Evolutionary conservation across 1,284 basidiomycete species (phyloP).

Genomic region (Irpex sp.): DNA sequence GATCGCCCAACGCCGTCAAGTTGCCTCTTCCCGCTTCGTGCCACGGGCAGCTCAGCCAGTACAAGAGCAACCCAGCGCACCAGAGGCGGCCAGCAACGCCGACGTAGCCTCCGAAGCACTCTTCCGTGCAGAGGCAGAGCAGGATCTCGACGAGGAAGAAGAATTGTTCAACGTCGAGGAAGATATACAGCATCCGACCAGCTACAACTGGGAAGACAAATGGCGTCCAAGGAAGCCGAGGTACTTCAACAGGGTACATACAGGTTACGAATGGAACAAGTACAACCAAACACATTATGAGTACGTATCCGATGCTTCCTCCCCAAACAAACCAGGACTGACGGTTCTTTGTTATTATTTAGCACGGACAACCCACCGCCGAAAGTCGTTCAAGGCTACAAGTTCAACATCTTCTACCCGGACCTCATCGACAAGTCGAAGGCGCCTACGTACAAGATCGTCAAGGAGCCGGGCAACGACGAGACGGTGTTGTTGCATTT

Average conservation of each 20-base stretch:
- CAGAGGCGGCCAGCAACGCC: constrained; percentile 55
- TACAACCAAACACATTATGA: constrained; percentile 99
- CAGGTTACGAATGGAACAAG: constrained; percentile 99
- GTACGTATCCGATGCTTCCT: constrained; percentile 43
- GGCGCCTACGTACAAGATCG: constrained; percentile 91
- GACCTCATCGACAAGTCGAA: constrained; percentile 96
- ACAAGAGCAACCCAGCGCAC: constrained; percentile 32
- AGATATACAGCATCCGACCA: constrained; percentile 69
- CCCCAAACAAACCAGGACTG: neutral
- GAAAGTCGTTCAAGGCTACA: constrained; percentile 98
- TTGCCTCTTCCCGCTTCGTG: constrained; percentile 81
- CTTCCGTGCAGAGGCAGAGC: constrained; percentile 84
- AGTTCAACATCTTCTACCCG: constrained; percentile 96
- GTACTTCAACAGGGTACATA: constrained; percentile 99
- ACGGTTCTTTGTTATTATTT: constrained; percentile 11
- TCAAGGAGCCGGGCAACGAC: constrained; percentile 88
- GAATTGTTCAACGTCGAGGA: constrained; percentile 91
- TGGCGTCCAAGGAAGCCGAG: constrained; percentile 95
- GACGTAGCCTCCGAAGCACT: constrained; percentile 83
- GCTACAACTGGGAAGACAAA: constrained; percentile 98
- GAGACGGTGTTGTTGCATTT: constrained; percentile 94
- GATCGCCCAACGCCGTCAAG: constrained; percentile 71
- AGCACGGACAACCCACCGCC: constrained; percentile 95
- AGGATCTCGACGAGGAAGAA: constrained; percentile 92
- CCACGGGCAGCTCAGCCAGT: constrained; percentile 59